phyloP scores from a whole-genome alignment of 2,329 filamentous ascomycete genomes.

The Acrocalymma vagum region DNA sequence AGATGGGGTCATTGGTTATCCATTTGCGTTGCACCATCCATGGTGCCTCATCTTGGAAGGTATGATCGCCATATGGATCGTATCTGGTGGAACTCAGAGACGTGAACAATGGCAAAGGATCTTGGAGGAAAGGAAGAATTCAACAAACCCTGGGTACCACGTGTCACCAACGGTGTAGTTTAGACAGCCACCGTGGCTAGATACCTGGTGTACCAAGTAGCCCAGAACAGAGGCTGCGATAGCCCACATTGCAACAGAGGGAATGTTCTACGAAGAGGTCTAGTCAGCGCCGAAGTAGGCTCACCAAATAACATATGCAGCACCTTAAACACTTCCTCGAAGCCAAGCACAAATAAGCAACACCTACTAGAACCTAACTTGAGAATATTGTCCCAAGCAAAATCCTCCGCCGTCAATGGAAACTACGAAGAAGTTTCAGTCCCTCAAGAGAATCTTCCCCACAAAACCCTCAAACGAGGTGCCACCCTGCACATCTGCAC shows the following conservation, averaged over 20 bases:
- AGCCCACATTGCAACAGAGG: slow-evolving; percentile 18
- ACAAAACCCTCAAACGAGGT: no score
- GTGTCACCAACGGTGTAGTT: slow-evolving; percentile 41
- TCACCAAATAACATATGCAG: no score
- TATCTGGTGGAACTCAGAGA: slow-evolving; percentile 22
- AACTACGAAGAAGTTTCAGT: no score
- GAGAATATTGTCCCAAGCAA: no score
- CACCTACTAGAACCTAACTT: no score
- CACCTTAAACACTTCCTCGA: no score
- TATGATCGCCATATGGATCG: slow-evolving; percentile 30
- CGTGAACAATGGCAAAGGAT: neutral
- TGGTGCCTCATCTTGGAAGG: slow-evolving; percentile 26
- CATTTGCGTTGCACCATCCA: slow-evolving; percentile 41
- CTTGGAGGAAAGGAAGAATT: neutral
- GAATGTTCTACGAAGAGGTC: no score
- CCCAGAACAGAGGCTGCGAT: slow-evolving; percentile 8
- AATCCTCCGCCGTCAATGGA: no score
- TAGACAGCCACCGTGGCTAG: slow-evolving; percentile 34
- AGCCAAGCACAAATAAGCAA: no score
- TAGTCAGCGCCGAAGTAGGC: no score
- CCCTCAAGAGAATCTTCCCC: no score
- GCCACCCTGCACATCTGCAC: slow-evolving; percentile 6
- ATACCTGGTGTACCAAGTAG: slow-evolving; percentile 17
- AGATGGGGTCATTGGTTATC: slow-evolving; percentile 37
- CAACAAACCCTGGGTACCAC: slow-evolving; percentile 37